These are phyloP conservation scores for Uncinocarpus reesii DNA, from an alignment of 2,329 filamentous ascomycete species.

Conservation along the genomic window DNA sequence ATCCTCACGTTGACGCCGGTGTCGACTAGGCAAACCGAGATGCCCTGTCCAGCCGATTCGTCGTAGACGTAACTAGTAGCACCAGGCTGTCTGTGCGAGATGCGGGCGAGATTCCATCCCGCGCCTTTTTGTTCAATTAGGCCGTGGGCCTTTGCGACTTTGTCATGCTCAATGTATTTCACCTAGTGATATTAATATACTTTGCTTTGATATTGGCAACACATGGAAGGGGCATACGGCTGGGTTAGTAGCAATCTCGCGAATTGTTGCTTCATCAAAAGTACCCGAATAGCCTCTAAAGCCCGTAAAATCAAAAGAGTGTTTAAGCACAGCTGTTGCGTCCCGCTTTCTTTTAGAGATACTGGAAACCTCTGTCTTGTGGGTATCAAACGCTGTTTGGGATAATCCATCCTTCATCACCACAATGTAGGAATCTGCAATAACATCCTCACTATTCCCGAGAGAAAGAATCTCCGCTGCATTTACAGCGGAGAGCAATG, in stretches of 20 bases:
- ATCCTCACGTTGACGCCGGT: constrained; percentile 29
- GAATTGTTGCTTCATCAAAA: constrained; percentile 12
- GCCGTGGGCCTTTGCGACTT: neutral
- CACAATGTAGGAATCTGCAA: constrained; percentile 15
- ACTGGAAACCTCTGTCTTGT: constrained; percentile 3
- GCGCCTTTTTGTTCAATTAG: constrained; percentile 17
- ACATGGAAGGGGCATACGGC: neutral
- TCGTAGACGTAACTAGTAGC: constrained; percentile 29
- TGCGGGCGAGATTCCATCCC: constrained; percentile 29
- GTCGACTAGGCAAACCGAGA: constrained; percentile 31
- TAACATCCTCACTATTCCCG: neutral
- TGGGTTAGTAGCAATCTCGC: constrained; percentile 8
- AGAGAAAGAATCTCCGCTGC: constrained; percentile 13
- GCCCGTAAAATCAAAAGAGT: constrained; percentile 10
- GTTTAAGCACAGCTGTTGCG: neutral
- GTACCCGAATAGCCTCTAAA: constrained; percentile 13
- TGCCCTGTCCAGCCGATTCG: constrained; percentile 26
- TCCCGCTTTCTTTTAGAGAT: neutral
- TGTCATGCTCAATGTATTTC: constrained; percentile 15
- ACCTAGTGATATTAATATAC: constrained; percentile 11
- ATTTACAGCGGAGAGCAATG: constrained; percentile 6
- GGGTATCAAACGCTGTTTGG: constrained; percentile 4
- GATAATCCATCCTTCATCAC: constrained; percentile 13
- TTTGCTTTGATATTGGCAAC: neutral
- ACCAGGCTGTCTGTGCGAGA: constrained; percentile 23